Evolutionary conservation across 2,329 filamentous ascomycete species (phyloP), one percentile per base, ranked within the genome.

Genomic region (Hymenoscyphus infarciens): DNA sequence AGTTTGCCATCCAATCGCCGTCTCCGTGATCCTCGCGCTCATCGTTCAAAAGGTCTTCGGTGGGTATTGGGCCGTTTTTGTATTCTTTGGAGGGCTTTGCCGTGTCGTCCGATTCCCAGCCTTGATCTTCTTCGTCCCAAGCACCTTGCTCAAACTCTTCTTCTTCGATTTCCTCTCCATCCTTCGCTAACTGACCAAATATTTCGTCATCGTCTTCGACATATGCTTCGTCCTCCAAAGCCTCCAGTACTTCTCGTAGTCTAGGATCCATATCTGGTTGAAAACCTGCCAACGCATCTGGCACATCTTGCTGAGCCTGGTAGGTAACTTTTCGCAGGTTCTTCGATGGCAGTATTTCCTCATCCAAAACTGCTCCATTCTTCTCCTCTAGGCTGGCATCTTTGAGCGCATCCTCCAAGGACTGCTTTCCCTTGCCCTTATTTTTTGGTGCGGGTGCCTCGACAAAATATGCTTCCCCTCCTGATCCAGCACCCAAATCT

Each of bases 261-360:
- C 94, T 83, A 1, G 93, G 93, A 72, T 99, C 96, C 95, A 99
- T 98, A 73, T 98, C 93, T 6, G 96, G 95, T 76, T 99, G 90
- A 75, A 99, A 97, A 0, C 95, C 95, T 2, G 90, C 89, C 71
- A 99, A 90, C 7, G 87, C 87, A 77, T 99, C 95, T 0, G 95
- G 95, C 0, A 98, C 80, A 71, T 97, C 86, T 76, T 99, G 95
- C 77, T 97, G 92, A 61, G 92, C 89, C 75, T 98, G 91, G 74
- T 98, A 98, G 55, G 89, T 92, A 35, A 85, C 79, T 71, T 88
- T 86, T 61, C 86, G 85, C 55, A 93, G 81, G 73, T 91, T 94
- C 72, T 92, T 92, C 8, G 89, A 92, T 0, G 91, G 90, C 31
- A 94, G 79, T 15, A 94, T 84, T 25, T 91, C 88, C 39, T 89